Conservation (phyloP, 2,329 filamentous ascomycete species). For the Alternaria atra region DNA sequence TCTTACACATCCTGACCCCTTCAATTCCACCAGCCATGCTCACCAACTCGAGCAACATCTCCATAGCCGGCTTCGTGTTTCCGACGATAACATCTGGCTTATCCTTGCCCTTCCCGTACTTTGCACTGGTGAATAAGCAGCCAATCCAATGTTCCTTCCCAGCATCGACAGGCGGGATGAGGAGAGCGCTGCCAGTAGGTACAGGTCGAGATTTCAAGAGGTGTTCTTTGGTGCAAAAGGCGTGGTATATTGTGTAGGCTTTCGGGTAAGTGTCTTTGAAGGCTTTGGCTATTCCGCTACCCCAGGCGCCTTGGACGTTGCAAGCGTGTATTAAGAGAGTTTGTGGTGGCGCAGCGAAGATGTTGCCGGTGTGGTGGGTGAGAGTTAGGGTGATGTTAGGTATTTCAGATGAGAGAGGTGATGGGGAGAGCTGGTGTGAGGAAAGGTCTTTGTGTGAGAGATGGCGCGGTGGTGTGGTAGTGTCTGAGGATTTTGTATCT, state of each 20-base stretch:
- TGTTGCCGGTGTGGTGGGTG: conserved; percentile 52
- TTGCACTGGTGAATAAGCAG: conserved; percentile 66
- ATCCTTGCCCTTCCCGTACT: conserved; percentile 58
- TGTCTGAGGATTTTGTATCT: background rate
- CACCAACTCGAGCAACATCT: conserved; percentile 58
- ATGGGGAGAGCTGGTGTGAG: background rate
- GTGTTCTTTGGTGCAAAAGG: conserved; percentile 55
- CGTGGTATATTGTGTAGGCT: conserved; percentile 59
- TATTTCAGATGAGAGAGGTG: background rate
- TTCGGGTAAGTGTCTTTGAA: conserved; percentile 62
- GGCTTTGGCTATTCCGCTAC: conserved; percentile 64
- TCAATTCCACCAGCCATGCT: conserved; percentile 16
- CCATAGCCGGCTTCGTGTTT: conserved; percentile 60
- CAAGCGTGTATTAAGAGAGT: conserved; percentile 67
- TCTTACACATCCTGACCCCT: conserved; percentile 60
- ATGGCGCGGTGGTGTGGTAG: background rate
- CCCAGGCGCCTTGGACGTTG: conserved; percentile 67
- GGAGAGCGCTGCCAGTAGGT: conserved; percentile 58
- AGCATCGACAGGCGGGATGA: conserved; percentile 62
- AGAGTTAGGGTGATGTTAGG: conserved; percentile 16
- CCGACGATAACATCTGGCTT: conserved; percentile 56
- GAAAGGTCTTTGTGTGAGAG: conserved; percentile 24
- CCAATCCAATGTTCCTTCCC: conserved; percentile 62
- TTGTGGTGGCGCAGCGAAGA: conserved; percentile 62
- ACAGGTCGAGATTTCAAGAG: conserved; percentile 33